These are phyloP conservation scores for Insectozyma bohioensis DNA, from an alignment of 1,139 yeast species.

Conservation along the genomic window DNA sequence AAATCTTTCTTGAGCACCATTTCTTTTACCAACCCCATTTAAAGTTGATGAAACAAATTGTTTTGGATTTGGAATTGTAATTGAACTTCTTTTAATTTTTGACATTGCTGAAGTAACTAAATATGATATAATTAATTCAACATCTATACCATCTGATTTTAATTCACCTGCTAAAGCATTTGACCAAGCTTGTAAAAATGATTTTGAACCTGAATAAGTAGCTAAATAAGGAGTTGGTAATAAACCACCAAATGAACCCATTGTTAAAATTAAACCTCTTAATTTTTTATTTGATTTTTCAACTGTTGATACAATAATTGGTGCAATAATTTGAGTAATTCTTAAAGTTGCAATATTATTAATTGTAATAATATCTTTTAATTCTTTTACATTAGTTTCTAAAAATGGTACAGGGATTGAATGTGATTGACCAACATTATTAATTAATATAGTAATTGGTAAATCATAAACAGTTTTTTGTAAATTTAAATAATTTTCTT, in stretches of 20 bases:
- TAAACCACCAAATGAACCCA: slow-evolving; percentile 97
- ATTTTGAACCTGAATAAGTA: slow-evolving; percentile 94
- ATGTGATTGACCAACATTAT: slow-evolving; percentile 95
- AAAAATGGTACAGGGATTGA: slow-evolving; percentile 91
- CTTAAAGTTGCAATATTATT: slow-evolving; percentile 84
- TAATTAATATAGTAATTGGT: slow-evolving; percentile 73
- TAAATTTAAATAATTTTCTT: slow-evolving; percentile 49
- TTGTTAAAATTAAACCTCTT: slow-evolving; percentile 78
- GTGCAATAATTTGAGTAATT: slow-evolving; percentile 75
- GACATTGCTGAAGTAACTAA: slow-evolving; percentile 96
- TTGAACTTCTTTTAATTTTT: slow-evolving; percentile 76
- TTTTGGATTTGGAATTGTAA: slow-evolving; percentile 79
- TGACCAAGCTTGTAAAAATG: slow-evolving; percentile 93
- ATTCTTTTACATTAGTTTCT: slow-evolving; percentile 73
- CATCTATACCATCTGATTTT: slow-evolving; percentile 68
- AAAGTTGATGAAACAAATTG: slow-evolving; percentile 72
- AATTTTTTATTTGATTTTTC: slow-evolving; percentile 30
- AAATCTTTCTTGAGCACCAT: slow-evolving; percentile 89
- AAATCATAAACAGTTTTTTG: slow-evolving; percentile 48
- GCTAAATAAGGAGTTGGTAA: slow-evolving; percentile 92
- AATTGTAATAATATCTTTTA: slow-evolving; percentile 76
- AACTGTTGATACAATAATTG: slow-evolving; percentile 60
- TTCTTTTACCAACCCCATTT: slow-evolving; percentile 71
- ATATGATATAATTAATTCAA: slow-evolving; percentile 83
- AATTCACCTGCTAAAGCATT: slow-evolving; percentile 88